Evolutionary conservation across 805 yeast species (phyloP).

Genomic region (Monosporozyma siamensis): DNA sequence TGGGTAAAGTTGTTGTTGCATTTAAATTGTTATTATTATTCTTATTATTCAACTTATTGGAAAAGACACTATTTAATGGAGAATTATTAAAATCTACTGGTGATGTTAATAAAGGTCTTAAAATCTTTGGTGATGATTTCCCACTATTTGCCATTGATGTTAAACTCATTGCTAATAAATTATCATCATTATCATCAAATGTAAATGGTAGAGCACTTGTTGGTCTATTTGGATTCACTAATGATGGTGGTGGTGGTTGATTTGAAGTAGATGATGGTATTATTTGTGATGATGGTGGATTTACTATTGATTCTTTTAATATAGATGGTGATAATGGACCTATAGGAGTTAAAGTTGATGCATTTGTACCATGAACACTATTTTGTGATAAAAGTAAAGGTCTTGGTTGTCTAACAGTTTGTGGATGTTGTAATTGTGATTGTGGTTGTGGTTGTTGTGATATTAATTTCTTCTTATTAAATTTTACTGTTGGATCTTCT

Average conservation of each 20-base stretch:
- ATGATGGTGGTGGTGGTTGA: background rate
- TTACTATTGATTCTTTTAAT: background rate
- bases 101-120: conserved; percentile 22
- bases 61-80: conserved; percentile 5
- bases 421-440: background rate
- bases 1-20: no score
- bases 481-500: conserved; percentile 27
- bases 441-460: conserved; percentile 4
- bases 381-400: background rate
- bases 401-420: background rate
- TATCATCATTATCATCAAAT: conserved; percentile 29
- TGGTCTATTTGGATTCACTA: conserved; percentile 9
- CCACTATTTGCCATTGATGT: conserved; percentile 32
- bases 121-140: conserved; percentile 27
- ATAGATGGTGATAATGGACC: conserved; percentile 1
- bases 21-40: background rate
- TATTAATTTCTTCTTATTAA: background rate
- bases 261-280: background rate
- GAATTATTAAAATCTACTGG: conserved; percentile 14
- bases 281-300: background rate
- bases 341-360: background rate
- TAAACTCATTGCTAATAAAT: conserved; percentile 28
- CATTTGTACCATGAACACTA: background rate
- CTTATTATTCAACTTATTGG: conserved; percentile 7
- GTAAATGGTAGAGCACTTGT: conserved; percentile 1